Evolutionary conservation across 2,329 filamentous ascomycete species (phyloP), one percentile per base, ranked within the genome.

Genomic region (Clonostachys rosea): DNA sequence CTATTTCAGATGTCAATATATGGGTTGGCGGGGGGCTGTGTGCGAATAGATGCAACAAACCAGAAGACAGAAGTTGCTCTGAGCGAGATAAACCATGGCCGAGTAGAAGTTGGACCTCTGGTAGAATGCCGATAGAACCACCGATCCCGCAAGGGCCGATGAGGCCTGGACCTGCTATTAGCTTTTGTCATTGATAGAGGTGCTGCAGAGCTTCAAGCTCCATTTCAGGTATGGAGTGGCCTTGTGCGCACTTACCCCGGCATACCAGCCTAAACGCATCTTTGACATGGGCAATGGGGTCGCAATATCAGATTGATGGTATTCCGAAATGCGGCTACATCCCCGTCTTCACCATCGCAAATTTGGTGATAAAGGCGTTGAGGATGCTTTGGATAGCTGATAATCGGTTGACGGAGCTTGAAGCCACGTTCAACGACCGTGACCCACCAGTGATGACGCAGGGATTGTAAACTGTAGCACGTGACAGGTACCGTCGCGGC

Each of bases 51-150:
- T 30, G 42, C n/a, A 13, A 68, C 80, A 56, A 67, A 94, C 89
- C 81, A 97, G 88, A 46, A 97, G 75, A 64, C 92, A 97, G 58
- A 95, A 86, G 72, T 94, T 97, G 68, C 91, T 96, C 69, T 97
- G 92, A 39, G 91, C 89, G 44, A 99, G 83, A 69, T 97, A 96
- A 43, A 99, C 94, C 71, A 91, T 94, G 55, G 94, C 91, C 47
- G 92, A 95, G 73, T 99, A 99, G 76, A 97, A 99, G 70, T 99
- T 99, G 53, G 94, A 86, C 54, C 94, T 84, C 71, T 97, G 89
- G 62, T 94, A 87, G 69, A 97, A 92, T 52, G 94, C 92, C 63
- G 91, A 94, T 49, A 95, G 70, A 50, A 96, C 78, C 50, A 96
- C 91, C 58, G 84, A 82, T 54, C 83, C 86, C 58, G 92, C 92